Percentiles rank a stretch among this genome's conserved stretches.
Conservation (phyloP, 75 land plant genomes). For the Adiantum capillusveneris region DNA sequence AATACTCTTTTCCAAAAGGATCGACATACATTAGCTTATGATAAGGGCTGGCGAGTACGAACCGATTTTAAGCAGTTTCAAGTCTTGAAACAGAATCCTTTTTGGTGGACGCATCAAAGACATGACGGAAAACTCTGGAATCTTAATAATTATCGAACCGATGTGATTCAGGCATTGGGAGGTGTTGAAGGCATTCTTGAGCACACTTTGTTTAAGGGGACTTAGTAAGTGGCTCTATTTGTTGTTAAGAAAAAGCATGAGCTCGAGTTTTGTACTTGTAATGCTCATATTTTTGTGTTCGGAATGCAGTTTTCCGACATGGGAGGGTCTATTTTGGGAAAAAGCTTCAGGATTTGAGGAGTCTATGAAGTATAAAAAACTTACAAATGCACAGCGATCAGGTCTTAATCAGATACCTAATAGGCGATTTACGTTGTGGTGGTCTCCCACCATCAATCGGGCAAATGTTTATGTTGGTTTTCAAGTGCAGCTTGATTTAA, state of each 20-base stretch:
- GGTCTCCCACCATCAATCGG: slow-evolving; percentile 98
- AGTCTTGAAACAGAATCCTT: slow-evolving; percentile 97
- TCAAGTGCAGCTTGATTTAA: slow-evolving; percentile 96
- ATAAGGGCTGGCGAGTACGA: slow-evolving; percentile 98
- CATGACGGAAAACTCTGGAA: slow-evolving; percentile 99
- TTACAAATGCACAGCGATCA: slow-evolving; percentile 97
- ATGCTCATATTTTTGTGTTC: not conserved
- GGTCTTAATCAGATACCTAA: slow-evolving; percentile 98
- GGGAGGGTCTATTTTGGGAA: slow-evolving; percentile 99
- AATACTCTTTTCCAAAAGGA: slow-evolving; percentile 99
- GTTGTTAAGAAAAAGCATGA: not conserved
- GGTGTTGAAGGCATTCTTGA: slow-evolving; percentile 99
- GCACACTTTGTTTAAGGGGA: slow-evolving; percentile 96
- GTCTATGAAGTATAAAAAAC: slow-evolving; percentile 98
- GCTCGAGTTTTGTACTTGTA: not conserved
- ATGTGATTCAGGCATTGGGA: slow-evolving; percentile 99
- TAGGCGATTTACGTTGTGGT: slow-evolving; percentile 98
- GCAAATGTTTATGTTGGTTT: slow-evolving; percentile 99
- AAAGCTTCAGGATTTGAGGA: slow-evolving; percentile 99
- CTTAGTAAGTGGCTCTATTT: slow-evolving; percentile 58
- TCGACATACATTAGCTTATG: slow-evolving; percentile 96
- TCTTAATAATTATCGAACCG: slow-evolving; percentile 95
- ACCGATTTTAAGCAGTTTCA: slow-evolving; percentile 99
- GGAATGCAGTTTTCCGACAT: slow-evolving; percentile 82
- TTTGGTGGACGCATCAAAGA: slow-evolving; percentile 99